Percentiles rank a stretch among this genome's conserved stretches.
phyloP scores from a whole-genome alignment of 1,284 basidiomycete species.

The Melanopsichium pennsylvanicum region DNA sequence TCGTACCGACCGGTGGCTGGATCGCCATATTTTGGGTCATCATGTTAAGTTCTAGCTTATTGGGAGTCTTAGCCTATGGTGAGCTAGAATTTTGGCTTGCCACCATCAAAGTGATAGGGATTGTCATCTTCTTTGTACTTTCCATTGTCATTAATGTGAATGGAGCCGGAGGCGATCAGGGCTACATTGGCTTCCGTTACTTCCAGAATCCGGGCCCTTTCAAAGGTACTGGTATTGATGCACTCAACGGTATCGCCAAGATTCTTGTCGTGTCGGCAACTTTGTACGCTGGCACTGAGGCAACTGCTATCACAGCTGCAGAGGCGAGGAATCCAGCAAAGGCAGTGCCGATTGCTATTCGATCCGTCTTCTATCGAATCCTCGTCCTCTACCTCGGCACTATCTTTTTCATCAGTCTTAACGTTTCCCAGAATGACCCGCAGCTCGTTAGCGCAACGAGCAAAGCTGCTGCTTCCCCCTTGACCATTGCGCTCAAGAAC shows the following conservation, averaged over 20 bases:
- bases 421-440: conserved; percentile 34
- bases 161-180: conserved; percentile 36
- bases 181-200: conserved; percentile 49
- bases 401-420: conserved; percentile 52
- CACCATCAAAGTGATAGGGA: conserved; percentile 40
- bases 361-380: conserved; percentile 77
- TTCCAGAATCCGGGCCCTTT: conserved; percentile 67
- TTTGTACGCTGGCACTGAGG: conserved; percentile 75
- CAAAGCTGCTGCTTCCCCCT: conserved; percentile 40
- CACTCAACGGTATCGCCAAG: conserved; percentile 60
- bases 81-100: conserved; percentile 60
- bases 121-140: conserved; percentile 47
- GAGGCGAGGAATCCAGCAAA: conserved; percentile 48
- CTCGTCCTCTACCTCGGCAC: conserved; percentile 72
- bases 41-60: conserved; percentile 34
- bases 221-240: conserved; percentile 41
- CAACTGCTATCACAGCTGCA: conserved; percentile 34
- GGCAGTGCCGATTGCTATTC: conserved; percentile 53
- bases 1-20: conserved; percentile 27
- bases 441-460: conserved; percentile 30
- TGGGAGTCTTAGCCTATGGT: conserved; percentile 44
- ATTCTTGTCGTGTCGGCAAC: conserved; percentile 77
- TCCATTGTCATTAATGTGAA: conserved; percentile 45
- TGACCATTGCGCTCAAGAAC: conserved; percentile 47
- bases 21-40: conserved; percentile 51